A percentile compares a stretch with the other conserved stretches of the same genome.
phyloP scores from a whole-genome alignment of 108 stramenopile species.

The Discostella stelligeroides region DNA sequence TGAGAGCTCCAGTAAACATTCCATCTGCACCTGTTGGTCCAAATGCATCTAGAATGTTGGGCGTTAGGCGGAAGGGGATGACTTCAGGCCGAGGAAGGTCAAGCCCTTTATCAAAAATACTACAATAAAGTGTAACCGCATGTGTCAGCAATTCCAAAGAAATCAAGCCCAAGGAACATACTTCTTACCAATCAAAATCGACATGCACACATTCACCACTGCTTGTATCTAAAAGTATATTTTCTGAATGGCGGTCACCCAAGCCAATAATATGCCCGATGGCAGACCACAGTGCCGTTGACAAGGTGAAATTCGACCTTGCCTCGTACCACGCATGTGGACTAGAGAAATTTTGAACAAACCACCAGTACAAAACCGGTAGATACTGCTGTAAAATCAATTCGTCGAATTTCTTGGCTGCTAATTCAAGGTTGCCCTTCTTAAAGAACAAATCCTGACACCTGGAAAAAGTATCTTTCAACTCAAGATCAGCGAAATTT shows the following conservation, averaged over 20 bases:
- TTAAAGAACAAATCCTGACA: constrained; percentile 83
- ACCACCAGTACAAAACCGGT: constrained; percentile 96
- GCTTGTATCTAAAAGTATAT: constrained; percentile 94
- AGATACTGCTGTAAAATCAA: constrained; percentile 67
- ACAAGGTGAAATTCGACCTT: constrained; percentile 89
- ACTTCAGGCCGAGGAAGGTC: constrained; percentile 91
- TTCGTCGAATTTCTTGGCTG: constrained; percentile 71
- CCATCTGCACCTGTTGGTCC: constrained; percentile 93
- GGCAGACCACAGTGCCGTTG: constrained; percentile 92
- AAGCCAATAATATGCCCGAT: constrained; percentile 97
- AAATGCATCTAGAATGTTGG: constrained; percentile 98
- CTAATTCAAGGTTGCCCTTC: constrained; percentile 60
- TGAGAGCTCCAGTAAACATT: constrained; percentile 76
- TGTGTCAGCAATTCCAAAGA: constrained; percentile 49
- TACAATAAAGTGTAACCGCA: constrained; percentile 19
- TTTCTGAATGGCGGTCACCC: constrained; percentile 98
- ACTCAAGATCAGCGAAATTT: constrained; percentile 60
- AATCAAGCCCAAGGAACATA: background rate
- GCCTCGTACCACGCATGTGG: constrained; percentile 98
- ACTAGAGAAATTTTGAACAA: constrained; percentile 90
- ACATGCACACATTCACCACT: constrained; percentile 98
- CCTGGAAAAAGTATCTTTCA: constrained; percentile 63
- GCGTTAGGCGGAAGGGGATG: constrained; percentile 98
- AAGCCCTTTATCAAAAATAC: constrained; percentile 99
- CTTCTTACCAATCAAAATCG: constrained; percentile 93